Evolutionary conservation across 176 grass and related monocot species (phyloP).

Genomic region (Cocos nucifera): DNA sequence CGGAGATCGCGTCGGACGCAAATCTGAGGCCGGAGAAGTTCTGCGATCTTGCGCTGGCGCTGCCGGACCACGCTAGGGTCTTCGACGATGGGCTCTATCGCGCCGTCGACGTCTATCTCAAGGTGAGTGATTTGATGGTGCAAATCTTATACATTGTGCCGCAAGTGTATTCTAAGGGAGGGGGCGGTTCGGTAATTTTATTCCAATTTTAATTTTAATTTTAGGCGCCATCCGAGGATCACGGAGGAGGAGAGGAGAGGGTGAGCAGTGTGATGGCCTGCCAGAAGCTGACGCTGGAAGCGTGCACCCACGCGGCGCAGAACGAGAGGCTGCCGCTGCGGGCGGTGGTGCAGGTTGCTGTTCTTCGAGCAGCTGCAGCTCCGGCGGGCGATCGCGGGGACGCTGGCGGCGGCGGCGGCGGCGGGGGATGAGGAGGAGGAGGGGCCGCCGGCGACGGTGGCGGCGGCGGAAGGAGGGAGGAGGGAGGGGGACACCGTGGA

Average conservation of each 20-base stretch:
- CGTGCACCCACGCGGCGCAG: constrained; percentile 88
- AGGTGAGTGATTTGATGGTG: constrained; percentile 27
- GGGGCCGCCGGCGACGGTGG: not conserved
- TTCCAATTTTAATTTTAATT: constrained; percentile 2
- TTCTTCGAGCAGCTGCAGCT: constrained; percentile 99
- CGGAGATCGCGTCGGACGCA: constrained; percentile 77
- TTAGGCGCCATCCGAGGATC: constrained; percentile 61
- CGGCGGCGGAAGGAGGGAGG: not conserved
- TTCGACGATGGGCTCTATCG: constrained; percentile 95
- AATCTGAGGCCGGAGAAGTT: constrained; percentile 82
- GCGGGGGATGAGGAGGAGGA: constrained; percentile 31
- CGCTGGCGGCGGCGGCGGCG: constrained; percentile 55
- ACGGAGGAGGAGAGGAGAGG: constrained; percentile 85
- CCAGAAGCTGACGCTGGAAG: constrained; percentile 88
- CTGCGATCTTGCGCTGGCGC: constrained; percentile 78
- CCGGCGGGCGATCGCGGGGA: constrained; percentile 61
- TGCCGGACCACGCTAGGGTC: constrained; percentile 70
- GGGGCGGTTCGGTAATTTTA: too few relatives aligned
- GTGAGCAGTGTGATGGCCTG: constrained; percentile 75
- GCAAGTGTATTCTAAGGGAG: too few relatives aligned
- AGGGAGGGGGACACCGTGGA: constrained; percentile 36
- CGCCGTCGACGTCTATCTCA: constrained; percentile 93
- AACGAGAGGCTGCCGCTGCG: constrained; percentile 83
- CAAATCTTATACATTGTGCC: too few relatives aligned
- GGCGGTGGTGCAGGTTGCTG: constrained; percentile 85